phyloP scores from a whole-genome alignment of 495 filamentous ascomycete genomes.

The Lichenothelia convexa region DNA sequence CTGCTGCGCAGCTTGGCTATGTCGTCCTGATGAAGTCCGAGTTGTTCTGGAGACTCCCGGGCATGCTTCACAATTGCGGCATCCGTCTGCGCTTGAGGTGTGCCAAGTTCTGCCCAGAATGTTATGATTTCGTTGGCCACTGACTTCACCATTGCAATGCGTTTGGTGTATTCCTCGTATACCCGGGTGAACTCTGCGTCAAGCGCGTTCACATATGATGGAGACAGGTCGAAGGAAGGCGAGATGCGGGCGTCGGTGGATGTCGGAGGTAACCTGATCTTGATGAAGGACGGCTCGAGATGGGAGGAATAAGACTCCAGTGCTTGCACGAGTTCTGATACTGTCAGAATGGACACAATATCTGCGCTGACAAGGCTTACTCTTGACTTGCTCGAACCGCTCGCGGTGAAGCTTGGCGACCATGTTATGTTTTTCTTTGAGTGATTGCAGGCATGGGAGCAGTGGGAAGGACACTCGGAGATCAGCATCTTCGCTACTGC shows the following conservation, averaged over 20 bases:
- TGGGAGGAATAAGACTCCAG: constrained; percentile 90
- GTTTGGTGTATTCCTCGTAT: constrained; percentile 82
- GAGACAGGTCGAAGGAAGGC: constrained; percentile 71
- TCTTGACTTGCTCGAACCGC: constrained; percentile 85
- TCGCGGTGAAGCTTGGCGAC: constrained; percentile 70
- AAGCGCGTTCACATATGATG: constrained; percentile 67
- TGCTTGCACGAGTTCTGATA: constrained; percentile 70
- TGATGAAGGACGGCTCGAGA: constrained; percentile 70
- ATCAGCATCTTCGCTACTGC: constrained; percentile 43
- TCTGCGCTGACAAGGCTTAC: constrained; percentile 34
- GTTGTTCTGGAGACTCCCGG: constrained; percentile 75
- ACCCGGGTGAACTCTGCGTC: constrained; percentile 84
- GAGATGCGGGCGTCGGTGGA: constrained; percentile 55
- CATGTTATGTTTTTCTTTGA: constrained; percentile 72
- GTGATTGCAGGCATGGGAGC: constrained; percentile 47
- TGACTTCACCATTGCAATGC: constrained; percentile 53
- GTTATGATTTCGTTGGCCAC: constrained; percentile 73
- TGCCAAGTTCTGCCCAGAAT: constrained; percentile 88
- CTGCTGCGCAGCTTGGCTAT: constrained; percentile 49
- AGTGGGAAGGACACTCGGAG: constrained; percentile 66
- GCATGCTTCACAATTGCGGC: constrained; percentile 69
- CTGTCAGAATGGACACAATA: constrained; percentile 4
- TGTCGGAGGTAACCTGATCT: constrained; percentile 64
- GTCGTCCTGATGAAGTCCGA: constrained; percentile 79
- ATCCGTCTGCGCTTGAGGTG: constrained; percentile 84